These are phyloP conservation scores for Brasilioporus rufonigricans DNA, from an alignment of 768 basidiomycete genomes.

Conservation along the genomic window DNA sequence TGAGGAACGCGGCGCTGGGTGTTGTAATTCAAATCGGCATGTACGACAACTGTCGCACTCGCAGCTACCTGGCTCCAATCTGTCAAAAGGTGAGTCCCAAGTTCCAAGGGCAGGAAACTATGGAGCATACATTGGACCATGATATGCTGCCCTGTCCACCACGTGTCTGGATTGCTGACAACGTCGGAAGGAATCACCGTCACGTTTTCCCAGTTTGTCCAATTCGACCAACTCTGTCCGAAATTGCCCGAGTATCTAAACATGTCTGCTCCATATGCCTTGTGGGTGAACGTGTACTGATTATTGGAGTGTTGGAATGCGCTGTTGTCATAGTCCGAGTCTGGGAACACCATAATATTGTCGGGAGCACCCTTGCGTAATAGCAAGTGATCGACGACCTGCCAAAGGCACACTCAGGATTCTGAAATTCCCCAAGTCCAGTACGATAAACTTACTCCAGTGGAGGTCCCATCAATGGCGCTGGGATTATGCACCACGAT, in stretches of 20 bases:
- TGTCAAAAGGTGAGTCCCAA: slow-evolving; percentile 28
- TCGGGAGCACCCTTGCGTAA: slow-evolving; percentile 72
- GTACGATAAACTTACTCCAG: slow-evolving; percentile 48
- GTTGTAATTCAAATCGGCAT: slow-evolving; percentile 68
- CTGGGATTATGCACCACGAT: slow-evolving; percentile 62
- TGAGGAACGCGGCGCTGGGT: slow-evolving; percentile 79
- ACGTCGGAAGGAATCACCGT: slow-evolving; percentile 59
- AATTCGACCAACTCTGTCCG: slow-evolving; percentile 78
- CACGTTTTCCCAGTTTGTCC: slow-evolving; percentile 75
- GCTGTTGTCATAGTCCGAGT: slow-evolving; percentile 68
- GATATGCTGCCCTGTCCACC: slow-evolving; percentile 84
- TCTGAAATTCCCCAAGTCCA: background rate
- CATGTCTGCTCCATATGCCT: slow-evolving; percentile 81
- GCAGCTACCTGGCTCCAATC: slow-evolving; percentile 75
- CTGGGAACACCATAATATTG: slow-evolving; percentile 88
- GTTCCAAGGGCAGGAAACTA: background rate
- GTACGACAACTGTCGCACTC: slow-evolving; percentile 65
- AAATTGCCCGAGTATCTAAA: slow-evolving; percentile 88
- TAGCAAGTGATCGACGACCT: slow-evolving; percentile 74
- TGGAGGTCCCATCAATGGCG: slow-evolving; percentile 41
- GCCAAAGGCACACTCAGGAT: slow-evolving; percentile 9
- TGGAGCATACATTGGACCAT: slow-evolving; percentile 76
- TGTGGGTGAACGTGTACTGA: slow-evolving; percentile 76
- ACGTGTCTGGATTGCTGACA: slow-evolving; percentile 48
- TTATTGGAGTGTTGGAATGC: slow-evolving; percentile 58